A percentile compares a stretch with the other conserved stretches of the same genome.
These are phyloP conservation scores for Talaromyces islandicus DNA, from an alignment of 2,329 filamentous ascomycete species.

Conservation along the genomic window DNA sequence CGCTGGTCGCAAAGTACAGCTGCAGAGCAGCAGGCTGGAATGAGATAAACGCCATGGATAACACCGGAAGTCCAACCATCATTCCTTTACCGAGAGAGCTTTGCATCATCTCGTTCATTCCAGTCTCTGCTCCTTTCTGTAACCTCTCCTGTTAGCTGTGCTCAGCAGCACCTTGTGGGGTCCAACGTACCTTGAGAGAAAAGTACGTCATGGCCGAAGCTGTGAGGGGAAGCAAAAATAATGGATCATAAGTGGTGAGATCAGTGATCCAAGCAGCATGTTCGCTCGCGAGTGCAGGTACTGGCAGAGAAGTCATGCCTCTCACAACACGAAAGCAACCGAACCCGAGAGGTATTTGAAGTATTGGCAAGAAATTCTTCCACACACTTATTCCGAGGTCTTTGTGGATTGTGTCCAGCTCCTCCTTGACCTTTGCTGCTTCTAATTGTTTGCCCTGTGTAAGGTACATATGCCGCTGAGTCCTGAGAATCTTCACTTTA, in stretches of 20 bases:
- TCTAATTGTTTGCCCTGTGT: conserved; percentile 41
- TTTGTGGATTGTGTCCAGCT: conserved; percentile 49
- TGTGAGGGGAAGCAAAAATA: conserved; percentile 63
- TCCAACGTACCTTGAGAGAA: conserved; percentile 51
- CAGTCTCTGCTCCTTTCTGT: conserved; percentile 33
- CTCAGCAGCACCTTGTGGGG: neutral
- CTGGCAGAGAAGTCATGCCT: conserved; percentile 70
- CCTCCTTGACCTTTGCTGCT: conserved; percentile 41
- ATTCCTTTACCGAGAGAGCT: conserved; percentile 28
- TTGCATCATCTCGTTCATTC: conserved; percentile 9
- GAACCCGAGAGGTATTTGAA: conserved; percentile 68
- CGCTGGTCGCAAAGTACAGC: conserved; percentile 53
- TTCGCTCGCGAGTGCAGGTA: conserved; percentile 68
- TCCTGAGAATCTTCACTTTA: conserved; percentile 44
- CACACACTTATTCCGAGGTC: conserved; percentile 49
- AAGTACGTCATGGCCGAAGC: conserved; percentile 53
- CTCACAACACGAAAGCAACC: conserved; percentile 74
- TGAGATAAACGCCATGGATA: conserved; percentile 50
- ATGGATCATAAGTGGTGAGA: conserved; percentile 70
- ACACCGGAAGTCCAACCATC: conserved; percentile 43
- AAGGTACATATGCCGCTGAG: conserved; percentile 38
- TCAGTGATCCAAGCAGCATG: conserved; percentile 74
- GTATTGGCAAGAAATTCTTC: conserved; percentile 51
- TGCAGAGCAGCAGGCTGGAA: conserved; percentile 55
- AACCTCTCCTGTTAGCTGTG: neutral